Base-by-base conservation (phyloP, 1,139 yeast genomes). In the Scheffersomyces cryptocercus region DNA sequence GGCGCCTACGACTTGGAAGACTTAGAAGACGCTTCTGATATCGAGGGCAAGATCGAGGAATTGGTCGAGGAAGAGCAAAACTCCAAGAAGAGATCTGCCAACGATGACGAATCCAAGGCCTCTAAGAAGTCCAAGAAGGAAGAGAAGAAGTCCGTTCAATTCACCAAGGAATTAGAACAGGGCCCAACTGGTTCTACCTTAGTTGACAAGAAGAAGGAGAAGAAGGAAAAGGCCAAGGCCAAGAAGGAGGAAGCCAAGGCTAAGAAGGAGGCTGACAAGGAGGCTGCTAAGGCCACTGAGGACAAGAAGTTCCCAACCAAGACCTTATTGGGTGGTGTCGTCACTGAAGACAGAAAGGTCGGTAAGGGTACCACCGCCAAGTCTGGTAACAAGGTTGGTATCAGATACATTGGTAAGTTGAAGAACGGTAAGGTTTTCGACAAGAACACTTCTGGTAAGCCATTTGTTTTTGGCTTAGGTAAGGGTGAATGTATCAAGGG, bases 401-500 rank as follows among this genome's bases (percentile, higher is more conserved):
- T 93, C 70, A 85, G 99, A 78, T 95, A 93, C 81, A 88, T 93
- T 61, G 99, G 99, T 64, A 93, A 93, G 76, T 84, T 93, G 67
- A 86, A 87, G 76, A 90, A 90, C 75, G 99, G 98, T 56, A 88
- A 88, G 68, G 93, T 88, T 38, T 93, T 93, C 60, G 99, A 93
- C 79, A 90, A 93, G 71, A 93, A 93, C 82, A 90, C 97, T 58
- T 80, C 85, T 54, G 99, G 99, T 58, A 91, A 89, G 77, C 99
- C 99, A 61, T 93, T 95, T 68, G 71, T 75, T 52, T 95, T 93
- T 73, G 82, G 81, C 53, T 81, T 93, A 57, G 99, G 99, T 60
- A 88, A 87, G 68, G 99, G 99, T 64, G 98, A 95, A 73, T 97
- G 96, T 62, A 95, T 95, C 77, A 89, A 88, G 71, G 99, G 98